phyloP scores from a whole-genome alignment of 331 rosid species.

The Ulmus americana region DNA sequence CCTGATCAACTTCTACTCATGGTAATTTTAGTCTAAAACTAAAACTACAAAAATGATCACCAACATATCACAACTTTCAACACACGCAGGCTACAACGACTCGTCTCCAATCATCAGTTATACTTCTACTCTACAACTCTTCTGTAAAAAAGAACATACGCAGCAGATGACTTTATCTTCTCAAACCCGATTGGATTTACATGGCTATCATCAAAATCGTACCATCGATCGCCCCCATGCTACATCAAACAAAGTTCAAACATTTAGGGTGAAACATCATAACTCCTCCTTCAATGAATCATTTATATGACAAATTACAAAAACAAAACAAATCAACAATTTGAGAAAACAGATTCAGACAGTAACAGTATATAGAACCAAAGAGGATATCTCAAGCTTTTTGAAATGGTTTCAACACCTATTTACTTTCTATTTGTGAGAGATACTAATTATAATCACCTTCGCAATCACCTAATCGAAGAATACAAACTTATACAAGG shows the following conservation, averaged over 20 bases:
- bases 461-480: too few species aligned
- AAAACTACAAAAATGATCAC: slow-evolving; percentile 28
- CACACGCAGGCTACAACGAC: slow-evolving; percentile 19
- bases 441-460: background rate
- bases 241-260: slow-evolving; percentile 30
- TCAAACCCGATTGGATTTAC: slow-evolving; percentile 70
- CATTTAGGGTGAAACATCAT: slow-evolving; percentile 21
- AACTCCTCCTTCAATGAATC: background rate
- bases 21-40: slow-evolving; percentile 31
- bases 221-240: slow-evolving; percentile 96
- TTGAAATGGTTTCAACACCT: background rate
- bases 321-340: background rate
- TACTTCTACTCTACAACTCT: slow-evolving; percentile 57
- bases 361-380: background rate
- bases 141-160: slow-evolving; percentile 93
- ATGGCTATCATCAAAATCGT: slow-evolving; percentile 82
- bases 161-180: slow-evolving; percentile 93
- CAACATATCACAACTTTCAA: slow-evolving; percentile 20
- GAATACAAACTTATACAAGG: too few species aligned
- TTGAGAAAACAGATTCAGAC: background rate
- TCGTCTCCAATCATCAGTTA: slow-evolving; percentile 30
- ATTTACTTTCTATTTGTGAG: background rate
- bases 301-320: background rate
- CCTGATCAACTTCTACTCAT: slow-evolving; percentile 29
- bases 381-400: background rate